These are phyloP conservation scores for Xylariaceae sp. DNA, from an alignment of 2,329 filamentous ascomycete species.

Conservation along the genomic window DNA sequence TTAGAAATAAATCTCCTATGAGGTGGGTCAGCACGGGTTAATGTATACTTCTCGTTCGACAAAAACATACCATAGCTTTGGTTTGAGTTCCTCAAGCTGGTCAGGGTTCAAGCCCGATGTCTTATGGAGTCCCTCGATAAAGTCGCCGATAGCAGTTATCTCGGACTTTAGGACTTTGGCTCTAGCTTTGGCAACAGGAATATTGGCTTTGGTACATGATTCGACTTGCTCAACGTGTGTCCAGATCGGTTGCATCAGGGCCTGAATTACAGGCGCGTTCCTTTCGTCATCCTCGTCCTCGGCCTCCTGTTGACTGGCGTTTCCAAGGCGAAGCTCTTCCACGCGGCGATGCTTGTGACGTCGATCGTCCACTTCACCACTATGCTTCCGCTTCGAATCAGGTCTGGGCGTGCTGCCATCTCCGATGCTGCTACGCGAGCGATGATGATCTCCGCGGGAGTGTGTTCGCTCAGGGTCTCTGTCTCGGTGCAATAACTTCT, in stretches of 20 bases:
- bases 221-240: constrained; percentile 37
- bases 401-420: constrained; percentile 55
- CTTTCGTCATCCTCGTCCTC: constrained; percentile 46
- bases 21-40: constrained; percentile 19
- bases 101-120: constrained; percentile 34
- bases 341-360: constrained; percentile 55
- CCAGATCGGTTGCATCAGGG: constrained; percentile 41
- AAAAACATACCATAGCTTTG: constrained; percentile 38
- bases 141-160: constrained; percentile 40
- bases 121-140: constrained; percentile 38
- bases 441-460: constrained; percentile 50
- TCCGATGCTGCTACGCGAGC: constrained; percentile 53
- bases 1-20: constrained; percentile 41
- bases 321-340: constrained; percentile 45
- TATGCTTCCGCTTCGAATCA: constrained; percentile 65
- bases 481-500: constrained; percentile 52
- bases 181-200: constrained; percentile 38
- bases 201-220: constrained; percentile 39
- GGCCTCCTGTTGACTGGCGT: constrained; percentile 39
- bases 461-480: constrained; percentile 48
- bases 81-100: constrained; percentile 39
- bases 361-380: constrained; percentile 54
- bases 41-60: neutral
- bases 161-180: constrained; percentile 39
- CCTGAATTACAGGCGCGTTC: constrained; percentile 37